These are phyloP conservation scores for Nematocida major DNA, from an alignment of 371 early-diverging fungal species.

Conservation along the genomic window DNA sequence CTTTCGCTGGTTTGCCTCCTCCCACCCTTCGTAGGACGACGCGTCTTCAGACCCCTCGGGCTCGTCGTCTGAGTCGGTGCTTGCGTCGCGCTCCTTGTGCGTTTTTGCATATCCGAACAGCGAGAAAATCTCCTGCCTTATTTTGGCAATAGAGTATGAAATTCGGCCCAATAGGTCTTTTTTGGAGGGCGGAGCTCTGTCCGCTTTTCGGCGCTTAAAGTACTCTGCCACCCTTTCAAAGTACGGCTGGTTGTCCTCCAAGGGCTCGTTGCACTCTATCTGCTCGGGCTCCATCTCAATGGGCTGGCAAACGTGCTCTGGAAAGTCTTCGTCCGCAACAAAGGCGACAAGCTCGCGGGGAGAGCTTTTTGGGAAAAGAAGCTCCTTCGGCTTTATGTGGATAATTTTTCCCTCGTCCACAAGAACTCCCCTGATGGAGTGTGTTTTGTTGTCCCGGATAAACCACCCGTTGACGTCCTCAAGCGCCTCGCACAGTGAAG, in stretches of 20 bases:
- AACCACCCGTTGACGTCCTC: slow-evolving; percentile 32
- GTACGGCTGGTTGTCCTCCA: slow-evolving; percentile 4
- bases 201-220: neutral
- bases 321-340: neutral
- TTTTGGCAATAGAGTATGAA: no score
- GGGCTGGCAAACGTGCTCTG: neutral
- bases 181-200: no score
- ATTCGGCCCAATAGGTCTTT: no score
- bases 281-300: neutral
- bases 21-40: neutral
- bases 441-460: slow-evolving; percentile 15
- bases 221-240: slow-evolving; percentile 9
- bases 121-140: no score
- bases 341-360: neutral
- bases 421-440: slow-evolving; percentile 30
- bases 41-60: no score
- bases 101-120: no score
- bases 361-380: neutral
- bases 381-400: slow-evolving; percentile 42
- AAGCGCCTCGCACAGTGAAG: neutral
- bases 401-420: slow-evolving; percentile 30
- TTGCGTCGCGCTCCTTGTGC: neutral
- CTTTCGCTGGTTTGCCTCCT: neutral
- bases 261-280: slow-evolving; percentile 4
- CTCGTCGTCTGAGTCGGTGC: neutral